Evolutionary conservation across 345 rosid species (phyloP).

Genomic region (Lumnitzera littorea): DNA sequence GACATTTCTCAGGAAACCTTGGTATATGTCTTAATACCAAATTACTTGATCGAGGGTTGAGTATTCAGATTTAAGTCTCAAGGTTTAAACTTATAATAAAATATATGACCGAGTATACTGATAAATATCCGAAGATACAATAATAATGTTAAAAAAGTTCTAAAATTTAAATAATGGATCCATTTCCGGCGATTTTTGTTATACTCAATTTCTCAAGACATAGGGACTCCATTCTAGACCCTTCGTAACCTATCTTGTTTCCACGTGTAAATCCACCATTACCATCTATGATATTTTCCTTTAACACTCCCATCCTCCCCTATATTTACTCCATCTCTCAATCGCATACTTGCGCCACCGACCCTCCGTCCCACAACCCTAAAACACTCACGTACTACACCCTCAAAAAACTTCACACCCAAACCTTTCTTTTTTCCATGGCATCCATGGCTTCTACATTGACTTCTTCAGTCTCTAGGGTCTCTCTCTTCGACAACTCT

Average conservation of each 20-base stretch:
- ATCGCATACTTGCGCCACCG: neutral
- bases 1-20: too few species aligned
- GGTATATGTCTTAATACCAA: too few species aligned
- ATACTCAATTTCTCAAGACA: neutral
- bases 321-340: neutral
- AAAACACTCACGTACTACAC: neutral
- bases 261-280: neutral
- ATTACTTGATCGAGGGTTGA: too few species aligned
- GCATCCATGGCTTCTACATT: constrained; percentile 6
- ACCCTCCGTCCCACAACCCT: neutral
- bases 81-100: too few species aligned
- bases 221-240: neutral
- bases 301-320: neutral
- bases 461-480: constrained; percentile 10
- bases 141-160: too few species aligned
- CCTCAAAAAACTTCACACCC: neutral
- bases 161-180: too few species aligned
- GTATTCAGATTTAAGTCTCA: too few species aligned
- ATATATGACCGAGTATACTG: too few species aligned
- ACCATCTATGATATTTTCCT: neutral
- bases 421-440: neutral
- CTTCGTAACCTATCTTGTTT: constrained; percentile 8
- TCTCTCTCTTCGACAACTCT: constrained; percentile 1
- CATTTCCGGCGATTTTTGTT: too few species aligned
- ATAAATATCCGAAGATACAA: too few species aligned